These are phyloP conservation scores for Ophiosphaerella korrae DNA, from an alignment of 2,329 filamentous ascomycete genomes.

Conservation along the genomic window DNA sequence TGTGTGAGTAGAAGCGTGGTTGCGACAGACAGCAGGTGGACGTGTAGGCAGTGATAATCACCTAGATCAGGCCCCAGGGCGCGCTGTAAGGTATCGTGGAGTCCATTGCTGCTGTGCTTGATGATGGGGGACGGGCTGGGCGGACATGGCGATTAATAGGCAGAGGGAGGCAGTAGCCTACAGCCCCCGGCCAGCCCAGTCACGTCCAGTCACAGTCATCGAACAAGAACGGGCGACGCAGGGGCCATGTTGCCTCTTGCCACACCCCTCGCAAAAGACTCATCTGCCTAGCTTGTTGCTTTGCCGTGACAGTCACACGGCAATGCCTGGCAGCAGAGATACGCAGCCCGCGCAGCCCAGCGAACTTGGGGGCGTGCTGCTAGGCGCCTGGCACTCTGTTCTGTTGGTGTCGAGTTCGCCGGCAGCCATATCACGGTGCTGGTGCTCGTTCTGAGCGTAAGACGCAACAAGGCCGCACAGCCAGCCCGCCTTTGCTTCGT, in stretches of 20 bases:
- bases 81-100: conserved; percentile 38
- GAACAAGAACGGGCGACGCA: conserved; percentile 19
- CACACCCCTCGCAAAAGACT: conserved; percentile 26
- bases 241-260: conserved; percentile 27
- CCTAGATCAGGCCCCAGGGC: conserved; percentile 41
- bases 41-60: conserved; percentile 16
- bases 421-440: too few species aligned
- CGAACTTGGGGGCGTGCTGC: too few species aligned
- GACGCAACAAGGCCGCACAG: conserved; percentile 19
- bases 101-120: conserved; percentile 41
- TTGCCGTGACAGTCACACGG: too few species aligned
- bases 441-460: conserved; percentile 5
- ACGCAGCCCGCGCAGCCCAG: too few species aligned
- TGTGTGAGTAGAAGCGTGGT: conserved; percentile 12
- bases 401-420: too few species aligned
- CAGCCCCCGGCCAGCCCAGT: conserved; percentile 26
- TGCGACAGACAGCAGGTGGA: conserved; percentile 28
- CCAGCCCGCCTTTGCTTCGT: conserved; percentile 24
- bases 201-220: conserved; percentile 9
- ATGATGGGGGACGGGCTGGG: conserved; percentile 30
- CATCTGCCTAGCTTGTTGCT: conserved; percentile 8
- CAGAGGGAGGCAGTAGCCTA: conserved; percentile 20
- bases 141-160: conserved; percentile 37
- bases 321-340: too few species aligned
- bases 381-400: too few species aligned